phyloP scores from a whole-genome alignment of 2,329 filamentous ascomycete species.

The Paecilomyces variotii region DNA sequence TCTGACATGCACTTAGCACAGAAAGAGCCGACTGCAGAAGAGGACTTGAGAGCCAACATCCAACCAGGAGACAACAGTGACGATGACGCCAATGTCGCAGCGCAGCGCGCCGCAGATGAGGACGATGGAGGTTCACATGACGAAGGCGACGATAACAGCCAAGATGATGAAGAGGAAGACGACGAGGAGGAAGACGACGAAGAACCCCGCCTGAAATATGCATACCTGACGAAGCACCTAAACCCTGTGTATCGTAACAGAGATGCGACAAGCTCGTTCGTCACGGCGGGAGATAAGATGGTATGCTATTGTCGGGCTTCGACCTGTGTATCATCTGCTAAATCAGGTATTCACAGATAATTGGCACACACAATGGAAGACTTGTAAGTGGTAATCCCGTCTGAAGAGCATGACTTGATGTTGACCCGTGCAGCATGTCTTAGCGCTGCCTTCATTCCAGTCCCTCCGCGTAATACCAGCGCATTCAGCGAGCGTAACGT shows the following conservation, averaged over 20 bases:
- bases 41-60: background rate
- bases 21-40: slow-evolving; percentile 11
- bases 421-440: slow-evolving; percentile 58
- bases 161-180: slow-evolving; percentile 37
- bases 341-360: slow-evolving; percentile 52
- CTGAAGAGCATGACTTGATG: slow-evolving; percentile 1
- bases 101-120: slow-evolving; percentile 12
- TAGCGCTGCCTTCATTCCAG: slow-evolving; percentile 75
- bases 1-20: slow-evolving; percentile 12
- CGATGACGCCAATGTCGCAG: slow-evolving; percentile 3
- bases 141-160: slow-evolving; percentile 5
- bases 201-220: slow-evolving; percentile 90
- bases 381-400: slow-evolving; percentile 55
- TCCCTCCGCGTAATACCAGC: slow-evolving; percentile 80
- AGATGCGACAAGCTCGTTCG: slow-evolving; percentile 85
- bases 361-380: slow-evolving; percentile 94
- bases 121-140: slow-evolving; percentile 16
- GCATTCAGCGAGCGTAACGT: slow-evolving; percentile 84
- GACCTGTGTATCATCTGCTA: slow-evolving; percentile 8
- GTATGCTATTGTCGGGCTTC: slow-evolving; percentile 40
- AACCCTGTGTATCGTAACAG: slow-evolving; percentile 82
- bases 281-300: slow-evolving; percentile 95
- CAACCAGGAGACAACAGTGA: background rate
- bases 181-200: slow-evolving; percentile 81
- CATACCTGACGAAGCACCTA: slow-evolving; percentile 72